Evolutionary conservation across 1,284 basidiomycete genomes (phyloP).

Genomic region (Bjerkandera adusta): DNA sequence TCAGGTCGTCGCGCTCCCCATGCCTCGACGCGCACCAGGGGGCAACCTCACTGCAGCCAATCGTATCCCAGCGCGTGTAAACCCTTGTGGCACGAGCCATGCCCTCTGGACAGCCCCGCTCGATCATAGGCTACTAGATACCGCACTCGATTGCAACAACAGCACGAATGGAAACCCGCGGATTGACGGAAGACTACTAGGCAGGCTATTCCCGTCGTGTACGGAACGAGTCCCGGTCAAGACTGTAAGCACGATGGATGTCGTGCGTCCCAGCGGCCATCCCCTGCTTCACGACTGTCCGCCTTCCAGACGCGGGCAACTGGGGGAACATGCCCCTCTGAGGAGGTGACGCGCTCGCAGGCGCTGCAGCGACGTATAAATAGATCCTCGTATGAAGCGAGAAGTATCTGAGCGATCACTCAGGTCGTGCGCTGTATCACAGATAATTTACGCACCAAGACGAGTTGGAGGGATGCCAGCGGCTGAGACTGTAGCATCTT

Average conservation of each 20-base stretch:
- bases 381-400: constrained; percentile 54
- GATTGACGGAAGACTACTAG: not conserved
- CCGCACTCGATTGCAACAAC: too few relatives aligned
- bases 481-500: constrained; percentile 55
- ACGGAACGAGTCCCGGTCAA: constrained; percentile 2
- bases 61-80: too few relatives aligned
- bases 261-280: constrained; percentile 45
- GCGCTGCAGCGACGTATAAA: constrained; percentile 56
- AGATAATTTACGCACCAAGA: constrained; percentile 38
- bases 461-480: constrained; percentile 44
- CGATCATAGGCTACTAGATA: too few relatives aligned
- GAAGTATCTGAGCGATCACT: constrained; percentile 37
- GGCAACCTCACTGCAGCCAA: too few relatives aligned
- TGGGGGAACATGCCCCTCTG: constrained; percentile 67
- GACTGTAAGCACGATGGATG: constrained; percentile 49
- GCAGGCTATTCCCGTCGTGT: too few relatives aligned
- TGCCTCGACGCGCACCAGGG: too few relatives aligned
- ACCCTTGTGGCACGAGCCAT: too few relatives aligned
- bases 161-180: not conserved
- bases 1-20: too few relatives aligned
- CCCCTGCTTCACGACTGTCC: constrained; percentile 20
- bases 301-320: constrained; percentile 57
- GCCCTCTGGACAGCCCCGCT: too few relatives aligned
- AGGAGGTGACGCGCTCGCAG: constrained; percentile 62
- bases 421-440: not conserved